phyloP scores from a whole-genome alignment of 768 basidiomycete genomes.

The Dendrothele bispora region DNA sequence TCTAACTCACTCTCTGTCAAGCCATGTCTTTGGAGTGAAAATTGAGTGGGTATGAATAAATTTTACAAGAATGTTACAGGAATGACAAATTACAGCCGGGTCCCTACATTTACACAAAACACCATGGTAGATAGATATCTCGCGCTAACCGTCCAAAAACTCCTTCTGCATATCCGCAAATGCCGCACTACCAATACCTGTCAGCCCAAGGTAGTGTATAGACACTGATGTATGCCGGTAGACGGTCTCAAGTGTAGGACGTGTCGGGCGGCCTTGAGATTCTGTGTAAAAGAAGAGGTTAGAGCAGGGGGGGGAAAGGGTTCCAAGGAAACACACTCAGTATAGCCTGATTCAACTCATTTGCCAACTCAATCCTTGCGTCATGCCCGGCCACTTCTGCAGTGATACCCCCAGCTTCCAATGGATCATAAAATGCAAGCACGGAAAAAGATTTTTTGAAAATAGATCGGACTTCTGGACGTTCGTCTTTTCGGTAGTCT shows the following conservation, averaged over 20 bases:
- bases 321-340: constrained; percentile 58
- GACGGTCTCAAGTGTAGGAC: constrained; percentile 71
- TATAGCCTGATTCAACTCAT: constrained; percentile 80
- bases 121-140: background rate
- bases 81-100: too few species aligned
- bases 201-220: constrained; percentile 67
- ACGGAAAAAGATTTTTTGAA: constrained; percentile 78
- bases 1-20: background rate
- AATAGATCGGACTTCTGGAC: constrained; percentile 63
- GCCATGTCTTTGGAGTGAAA: background rate
- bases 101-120: constrained; percentile 1
- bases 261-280: constrained; percentile 73
- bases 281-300: constrained; percentile 38
- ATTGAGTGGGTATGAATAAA: too few species aligned
- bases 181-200: constrained; percentile 75
- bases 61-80: too few species aligned
- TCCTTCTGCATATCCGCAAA: constrained; percentile 81
- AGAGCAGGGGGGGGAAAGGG: constrained; percentile 13
- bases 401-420: constrained; percentile 62
- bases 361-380: constrained; percentile 64
- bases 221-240: constrained; percentile 75
- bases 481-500: constrained; percentile 63
- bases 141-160: constrained; percentile 47
- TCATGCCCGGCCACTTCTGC: constrained; percentile 69
- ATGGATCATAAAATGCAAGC: constrained; percentile 77